Percentiles rank a stretch among this genome's conserved stretches.
phyloP scores from a whole-genome alignment of 2,329 filamentous ascomycete species.

The Neonectria coccinea region DNA sequence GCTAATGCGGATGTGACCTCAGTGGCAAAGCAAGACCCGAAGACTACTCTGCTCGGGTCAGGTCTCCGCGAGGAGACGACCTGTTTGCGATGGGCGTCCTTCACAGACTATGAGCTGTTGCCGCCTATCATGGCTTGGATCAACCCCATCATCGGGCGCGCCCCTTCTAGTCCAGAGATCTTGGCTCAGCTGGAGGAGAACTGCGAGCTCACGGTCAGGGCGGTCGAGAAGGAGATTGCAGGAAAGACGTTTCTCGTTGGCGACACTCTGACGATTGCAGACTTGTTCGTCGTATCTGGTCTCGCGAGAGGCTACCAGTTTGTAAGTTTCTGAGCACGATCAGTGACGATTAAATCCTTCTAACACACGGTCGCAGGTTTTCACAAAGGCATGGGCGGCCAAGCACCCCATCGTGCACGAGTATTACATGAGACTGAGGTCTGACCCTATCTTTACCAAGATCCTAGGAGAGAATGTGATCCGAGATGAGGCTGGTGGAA shows the following conservation, averaged over 20 bases:
- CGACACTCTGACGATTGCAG: constrained; percentile 22
- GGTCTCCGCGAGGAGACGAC: constrained; percentile 24
- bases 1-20: neutral
- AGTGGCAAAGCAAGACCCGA: constrained; percentile 27
- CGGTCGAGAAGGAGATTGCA: constrained; percentile 26
- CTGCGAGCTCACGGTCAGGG: constrained; percentile 22
- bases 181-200: constrained; percentile 21
- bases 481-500: constrained; percentile 26
- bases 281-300: constrained; percentile 27
- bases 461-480: constrained; percentile 26
- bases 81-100: constrained; percentile 25
- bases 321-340: neutral
- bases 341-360: neutral
- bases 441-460: constrained; percentile 25
- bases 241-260: constrained; percentile 25
- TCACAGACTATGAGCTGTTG: constrained; percentile 25
- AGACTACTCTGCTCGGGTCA: constrained; percentile 19
- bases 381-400: constrained; percentile 25
- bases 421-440: constrained; percentile 27
- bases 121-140: constrained; percentile 31
- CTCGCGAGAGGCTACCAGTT: constrained; percentile 27
- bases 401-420: constrained; percentile 26
- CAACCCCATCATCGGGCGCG: constrained; percentile 27
- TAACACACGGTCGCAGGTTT: constrained; percentile 13
- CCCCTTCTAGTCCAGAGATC: constrained; percentile 23